Percentiles rank a stretch among this genome's conserved stretches.
These are phyloP conservation scores for Neurospora tetraspora DNA, from an alignment of 495 filamentous ascomycete species.

Conservation along the genomic window DNA sequence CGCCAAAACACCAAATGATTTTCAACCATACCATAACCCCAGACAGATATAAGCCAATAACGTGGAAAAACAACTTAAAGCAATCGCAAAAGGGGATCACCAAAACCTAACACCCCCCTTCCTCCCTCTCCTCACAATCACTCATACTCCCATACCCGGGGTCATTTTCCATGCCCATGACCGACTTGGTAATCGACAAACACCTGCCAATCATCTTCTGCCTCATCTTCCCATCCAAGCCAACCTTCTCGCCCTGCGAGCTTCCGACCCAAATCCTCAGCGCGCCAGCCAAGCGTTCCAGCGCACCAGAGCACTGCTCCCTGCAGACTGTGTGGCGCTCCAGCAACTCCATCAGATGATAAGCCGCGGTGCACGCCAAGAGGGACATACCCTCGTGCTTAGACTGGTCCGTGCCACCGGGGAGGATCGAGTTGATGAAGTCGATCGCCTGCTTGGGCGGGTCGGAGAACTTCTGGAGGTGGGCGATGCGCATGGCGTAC, in stretches of 20 bases:
- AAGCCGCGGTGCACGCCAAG: conserved; percentile 68
- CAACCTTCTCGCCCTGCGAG: conserved; percentile 29
- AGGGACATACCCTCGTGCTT: conserved; percentile 48
- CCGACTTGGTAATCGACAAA: conserved; percentile 34
- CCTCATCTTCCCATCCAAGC: conserved; percentile 35
- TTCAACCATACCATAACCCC: background rate
- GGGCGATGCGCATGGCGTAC: conserved; percentile 70
- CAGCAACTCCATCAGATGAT: conserved; percentile 54
- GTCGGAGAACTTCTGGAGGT: conserved; percentile 44
- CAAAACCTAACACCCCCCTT: conserved; percentile 10
- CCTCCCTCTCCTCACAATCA: conserved; percentile 16
- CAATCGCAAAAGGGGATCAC: background rate
- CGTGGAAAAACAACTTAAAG: background rate
- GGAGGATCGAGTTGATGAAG: conserved; percentile 38
- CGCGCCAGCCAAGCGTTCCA: conserved; percentile 44
- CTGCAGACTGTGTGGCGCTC: conserved; percentile 43
- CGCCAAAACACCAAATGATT: background rate
- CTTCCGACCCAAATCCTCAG: conserved; percentile 48
- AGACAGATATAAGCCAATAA: background rate
- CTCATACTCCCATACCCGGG: conserved; percentile 45
- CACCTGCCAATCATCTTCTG: conserved; percentile 40
- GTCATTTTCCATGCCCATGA: conserved; percentile 43
- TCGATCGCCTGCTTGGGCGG: conserved; percentile 30
- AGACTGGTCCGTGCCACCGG: conserved; percentile 4
- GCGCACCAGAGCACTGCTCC: conserved; percentile 30